These are phyloP conservation scores for Capsella rubella DNA, from an alignment of 441 rosid genomes.

Conservation along the genomic window DNA sequence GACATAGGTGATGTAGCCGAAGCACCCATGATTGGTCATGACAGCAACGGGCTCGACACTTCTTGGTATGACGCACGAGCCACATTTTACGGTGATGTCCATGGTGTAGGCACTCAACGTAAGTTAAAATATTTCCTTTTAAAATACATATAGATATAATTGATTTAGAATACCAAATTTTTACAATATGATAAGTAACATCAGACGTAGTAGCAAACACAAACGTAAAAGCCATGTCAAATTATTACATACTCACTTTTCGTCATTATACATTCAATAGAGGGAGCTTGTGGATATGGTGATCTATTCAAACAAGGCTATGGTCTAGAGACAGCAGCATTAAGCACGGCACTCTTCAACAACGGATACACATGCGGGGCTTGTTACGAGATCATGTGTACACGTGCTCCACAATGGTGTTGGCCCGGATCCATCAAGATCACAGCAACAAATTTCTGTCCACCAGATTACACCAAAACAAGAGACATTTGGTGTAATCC, in stretches of 20 bases:
- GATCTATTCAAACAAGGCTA: conserved; percentile 56
- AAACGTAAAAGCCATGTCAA: no score
- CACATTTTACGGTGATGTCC: conserved; percentile 47
- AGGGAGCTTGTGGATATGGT: conserved; percentile 69
- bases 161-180: background rate
- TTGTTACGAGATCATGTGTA: conserved; percentile 56
- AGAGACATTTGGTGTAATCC: conserved; percentile 63
- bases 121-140: background rate
- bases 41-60: background rate
- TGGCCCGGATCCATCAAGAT: conserved; percentile 50
- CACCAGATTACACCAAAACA: conserved; percentile 46
- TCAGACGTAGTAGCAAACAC: no score
- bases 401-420: conserved; percentile 57
- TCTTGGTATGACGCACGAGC: conserved; percentile 49
- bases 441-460: conserved; percentile 70
- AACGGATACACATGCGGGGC: conserved; percentile 58
- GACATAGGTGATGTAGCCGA: background rate
- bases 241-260: no score
- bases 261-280: conserved; percentile 26
- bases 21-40: background rate
- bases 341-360: conserved; percentile 65
- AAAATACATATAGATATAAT: background rate
- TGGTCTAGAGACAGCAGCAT: conserved; percentile 59
- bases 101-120: conserved; percentile 39
- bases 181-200: background rate